These are phyloP conservation scores for Echria macrotheca DNA, from an alignment of 495 filamentous ascomycete genomes.

Conservation along the genomic window DNA sequence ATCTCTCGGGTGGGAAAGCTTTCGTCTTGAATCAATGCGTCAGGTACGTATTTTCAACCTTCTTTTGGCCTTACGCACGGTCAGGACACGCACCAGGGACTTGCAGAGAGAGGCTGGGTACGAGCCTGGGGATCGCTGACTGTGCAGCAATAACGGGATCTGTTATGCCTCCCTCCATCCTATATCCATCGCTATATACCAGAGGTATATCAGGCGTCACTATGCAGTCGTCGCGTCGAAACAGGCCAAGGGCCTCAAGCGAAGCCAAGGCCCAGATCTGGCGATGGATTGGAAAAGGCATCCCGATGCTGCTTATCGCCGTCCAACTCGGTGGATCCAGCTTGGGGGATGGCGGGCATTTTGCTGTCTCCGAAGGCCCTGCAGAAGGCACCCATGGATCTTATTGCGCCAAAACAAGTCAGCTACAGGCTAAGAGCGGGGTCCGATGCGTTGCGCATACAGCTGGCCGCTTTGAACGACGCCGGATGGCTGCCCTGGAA, in stretches of 20 bases:
- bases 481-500: neutral
- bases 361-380: slow-evolving; percentile 6
- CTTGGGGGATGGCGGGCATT: neutral
- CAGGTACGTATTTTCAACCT: too few relatives aligned
- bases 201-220: slow-evolving; percentile 13
- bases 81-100: neutral
- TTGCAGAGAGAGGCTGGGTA: neutral
- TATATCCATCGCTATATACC: slow-evolving; percentile 14
- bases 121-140: neutral
- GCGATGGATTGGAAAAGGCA: neutral
- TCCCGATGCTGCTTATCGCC: slow-evolving; percentile 4
- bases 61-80: neutral
- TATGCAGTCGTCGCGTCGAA: slow-evolving; percentile 11
- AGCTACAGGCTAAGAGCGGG: neutral
- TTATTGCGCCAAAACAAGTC: neutral
- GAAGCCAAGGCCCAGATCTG: neutral
- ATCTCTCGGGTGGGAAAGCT: too few relatives aligned
- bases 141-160: slow-evolving; percentile 13
- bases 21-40: too few relatives aligned
- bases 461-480: neutral
- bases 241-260: slow-evolving; percentile 6
- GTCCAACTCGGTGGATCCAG: neutral
- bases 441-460: neutral
- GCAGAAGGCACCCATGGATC: slow-evolving; percentile 1
- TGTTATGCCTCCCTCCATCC: slow-evolving; percentile 18